Base-by-base conservation (phyloP, 164 flowering plant genomes). In the Vitis riparia region DNA sequence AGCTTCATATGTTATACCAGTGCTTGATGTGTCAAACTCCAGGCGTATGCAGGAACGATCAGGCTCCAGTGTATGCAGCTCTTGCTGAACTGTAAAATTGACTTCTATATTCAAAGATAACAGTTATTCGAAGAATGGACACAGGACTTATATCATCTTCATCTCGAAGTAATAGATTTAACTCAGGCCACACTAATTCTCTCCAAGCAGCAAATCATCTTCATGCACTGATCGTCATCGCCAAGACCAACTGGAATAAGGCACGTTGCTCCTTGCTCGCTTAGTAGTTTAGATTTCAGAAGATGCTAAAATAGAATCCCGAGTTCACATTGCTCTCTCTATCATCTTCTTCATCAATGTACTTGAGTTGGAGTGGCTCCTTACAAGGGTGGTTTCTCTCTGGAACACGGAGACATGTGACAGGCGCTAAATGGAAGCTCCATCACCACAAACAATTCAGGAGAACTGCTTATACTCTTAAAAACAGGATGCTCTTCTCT, bases 11-110 rank as follows among this genome's bases (percentile, higher is more conserved):
- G n/a, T 80, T 29, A 94, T 77, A 14, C 90, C 90, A 53, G 94
- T 89, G 77, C 85, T 85, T 51, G 90, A 77, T 55, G 88, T 85
- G 70, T 94, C 96, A 77, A 94, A 90, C 70, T 94, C 98, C 82
- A 94, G 73, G 86, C 90, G 98, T 51, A 86, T 91, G 84, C 98
- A 94, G 29, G 97, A 94, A 17, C 96, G 87, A 66, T 92, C 94
- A 72, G 98, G 92, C 66, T 81, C 87, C 19, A 91, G 89, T 60
- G 71, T 88, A 76, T 94, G 98, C 67, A 94, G 96, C 87, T 94
- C 98, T 68, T 73, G 85, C 71, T 74, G 83, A 51, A 85, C 86
- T 60, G 93, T 89, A 52, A 94, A 97, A 74, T 88, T 89, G 51
- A 79, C 88, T 71, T 49, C 97, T 77, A 66, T 93, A 93, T 75